Conservation (phyloP, 257 asterid species). For the Solanum commersonii region DNA sequence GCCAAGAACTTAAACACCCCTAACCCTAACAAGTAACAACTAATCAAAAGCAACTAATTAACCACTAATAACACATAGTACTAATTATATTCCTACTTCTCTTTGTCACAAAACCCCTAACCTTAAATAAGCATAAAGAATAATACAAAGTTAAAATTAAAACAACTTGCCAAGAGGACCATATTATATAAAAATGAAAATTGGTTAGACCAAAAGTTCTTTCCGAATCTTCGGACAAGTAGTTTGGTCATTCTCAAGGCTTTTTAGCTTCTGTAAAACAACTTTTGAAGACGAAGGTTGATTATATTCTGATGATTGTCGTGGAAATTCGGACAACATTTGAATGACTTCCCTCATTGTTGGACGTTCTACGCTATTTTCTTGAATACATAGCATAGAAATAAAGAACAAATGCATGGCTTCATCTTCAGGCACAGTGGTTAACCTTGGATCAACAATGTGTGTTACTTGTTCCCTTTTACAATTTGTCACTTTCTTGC, state of each 20-base stretch:
- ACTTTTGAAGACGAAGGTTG: conserved; percentile 25
- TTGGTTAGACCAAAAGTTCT: conserved; percentile 30
- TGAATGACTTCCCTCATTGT: conserved; percentile 91
- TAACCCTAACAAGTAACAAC: not conserved
- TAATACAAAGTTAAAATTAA: not conserved
- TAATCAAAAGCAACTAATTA: not conserved
- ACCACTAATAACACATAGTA: not conserved
- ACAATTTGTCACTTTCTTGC: conserved; percentile 42
- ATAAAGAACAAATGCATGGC: conserved; percentile 74
- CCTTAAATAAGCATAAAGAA: not conserved
- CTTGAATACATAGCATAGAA: conserved; percentile 81
- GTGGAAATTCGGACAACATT: conserved; percentile 77
- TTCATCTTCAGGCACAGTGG: conserved; percentile 55
- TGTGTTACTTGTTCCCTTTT: conserved; percentile 44
- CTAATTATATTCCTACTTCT: not conserved
- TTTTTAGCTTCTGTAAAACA: conserved; percentile 7
- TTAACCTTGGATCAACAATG: conserved; percentile 55
- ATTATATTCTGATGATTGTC: conserved; percentile 28
- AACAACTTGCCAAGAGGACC: not conserved
- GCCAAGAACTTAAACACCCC: not conserved
- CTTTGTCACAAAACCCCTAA: not conserved
- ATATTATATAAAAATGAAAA: not conserved
- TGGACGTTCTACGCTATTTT: conserved; percentile 76
- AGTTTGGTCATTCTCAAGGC: conserved; percentile 13
- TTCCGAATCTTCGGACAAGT: conserved; percentile 8